Evolutionary conservation across 805 yeast genomes (phyloP).

Genomic region (Phaffomyces thermotolerans): DNA sequence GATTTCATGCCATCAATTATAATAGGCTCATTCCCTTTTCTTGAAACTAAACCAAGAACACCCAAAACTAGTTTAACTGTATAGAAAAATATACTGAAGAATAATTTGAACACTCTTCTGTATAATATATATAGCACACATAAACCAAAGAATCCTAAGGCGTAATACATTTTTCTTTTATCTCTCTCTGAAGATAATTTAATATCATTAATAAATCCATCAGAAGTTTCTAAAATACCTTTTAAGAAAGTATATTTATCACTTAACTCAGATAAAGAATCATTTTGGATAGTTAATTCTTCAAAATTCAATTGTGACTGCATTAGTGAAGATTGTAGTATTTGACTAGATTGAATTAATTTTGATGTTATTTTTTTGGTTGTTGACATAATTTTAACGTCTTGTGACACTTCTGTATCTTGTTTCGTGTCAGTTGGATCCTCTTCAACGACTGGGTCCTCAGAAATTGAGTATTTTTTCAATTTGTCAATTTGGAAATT

Average conservation of each 20-base stretch:
- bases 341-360: constrained; percentile 18
- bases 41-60: constrained; percentile 10
- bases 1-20: constrained; percentile 5
- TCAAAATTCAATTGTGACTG: constrained; percentile 22
- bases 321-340: constrained; percentile 20
- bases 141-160: constrained; percentile 16
- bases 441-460: not conserved
- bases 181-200: constrained; percentile 19
- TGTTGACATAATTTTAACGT: constrained; percentile 19
- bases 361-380: constrained; percentile 22
- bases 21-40: not conserved
- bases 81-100: constrained; percentile 9
- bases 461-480: constrained; percentile 4
- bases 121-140: constrained; percentile 18
- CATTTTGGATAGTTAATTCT: constrained; percentile 19
- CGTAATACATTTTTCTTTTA: constrained; percentile 17
- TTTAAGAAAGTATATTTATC: constrained; percentile 16
- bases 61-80: constrained; percentile 7
- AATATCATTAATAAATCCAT: constrained; percentile 20
- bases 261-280: constrained; percentile 12
- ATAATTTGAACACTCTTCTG: constrained; percentile 14
- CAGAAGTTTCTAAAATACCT: constrained; percentile 17
- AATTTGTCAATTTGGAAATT: constrained; percentile 7
- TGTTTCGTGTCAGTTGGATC: not conserved
- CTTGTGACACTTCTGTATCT: constrained; percentile 8